phyloP scores from a whole-genome alignment of 129 eudicot species.

The Erigeron canadensis region DNA sequence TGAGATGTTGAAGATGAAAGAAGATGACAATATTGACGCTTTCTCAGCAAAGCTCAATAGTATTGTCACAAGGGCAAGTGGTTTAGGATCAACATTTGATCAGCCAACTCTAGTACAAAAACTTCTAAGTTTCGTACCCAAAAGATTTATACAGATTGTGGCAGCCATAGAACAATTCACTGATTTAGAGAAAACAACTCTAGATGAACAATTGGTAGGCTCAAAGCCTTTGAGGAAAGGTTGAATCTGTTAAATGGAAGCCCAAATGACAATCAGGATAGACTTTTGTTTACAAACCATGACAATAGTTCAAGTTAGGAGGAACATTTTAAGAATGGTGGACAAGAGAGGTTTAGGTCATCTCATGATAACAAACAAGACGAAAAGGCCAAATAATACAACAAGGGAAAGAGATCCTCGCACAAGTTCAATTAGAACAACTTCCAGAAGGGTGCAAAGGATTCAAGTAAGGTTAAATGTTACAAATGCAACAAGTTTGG shows the following conservation, averaged over 20 bases:
- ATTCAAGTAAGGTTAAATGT: background rate
- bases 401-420: background rate
- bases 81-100: conserved; percentile 3
- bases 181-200: background rate
- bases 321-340: background rate
- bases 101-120: background rate
- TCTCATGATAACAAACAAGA: background rate
- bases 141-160: background rate
- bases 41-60: background rate
- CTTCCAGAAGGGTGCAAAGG: background rate
- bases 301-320: background rate
- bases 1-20: background rate
- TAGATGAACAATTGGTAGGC: background rate
- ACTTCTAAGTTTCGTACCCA: background rate
- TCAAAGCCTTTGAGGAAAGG: background rate
- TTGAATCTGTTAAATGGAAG: background rate
- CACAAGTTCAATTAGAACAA: background rate
- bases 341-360: conserved; percentile 5
- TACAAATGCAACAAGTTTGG: background rate
- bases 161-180: background rate
- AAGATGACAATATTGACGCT: background rate
- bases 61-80: background rate
- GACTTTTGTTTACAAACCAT: background rate
- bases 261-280: background rate
- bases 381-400: background rate